Base-by-base conservation (phyloP, 257 asterid genomes). In the Solanum verrucosum region DNA sequence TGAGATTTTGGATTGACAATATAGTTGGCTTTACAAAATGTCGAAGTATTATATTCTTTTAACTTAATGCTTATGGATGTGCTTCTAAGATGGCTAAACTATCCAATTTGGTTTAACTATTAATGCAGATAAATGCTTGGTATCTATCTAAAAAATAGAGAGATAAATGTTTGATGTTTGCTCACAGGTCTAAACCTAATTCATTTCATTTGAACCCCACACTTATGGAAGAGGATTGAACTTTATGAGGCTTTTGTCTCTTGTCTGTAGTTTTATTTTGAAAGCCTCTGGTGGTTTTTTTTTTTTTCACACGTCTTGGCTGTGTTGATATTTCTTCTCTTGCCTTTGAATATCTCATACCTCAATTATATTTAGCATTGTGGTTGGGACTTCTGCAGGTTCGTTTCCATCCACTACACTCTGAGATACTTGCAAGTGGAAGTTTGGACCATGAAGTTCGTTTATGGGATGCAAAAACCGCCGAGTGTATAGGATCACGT, bases 381-480 rank as follows among this genome's bases (percentile, higher is more conserved):
- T 77, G 74, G 29, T 82, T 87, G 89, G 89, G 89, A 82, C 90
- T 87, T 87, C 82, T 93, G 89, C 94, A 96, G 99, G 99, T 96
- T 88, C 93, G 99, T 91, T 96, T 96, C 93, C 99, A 96, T 87
- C 99, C 99, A 13, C 94, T 96, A 60, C 88, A 91, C 87, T 94
- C 96, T 29, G 98, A 96, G 59, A 91, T 96, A 88, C 93, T 96
- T 71, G 99, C 99, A 87, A 96, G 99, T 90, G 99, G 99, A 91
- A 96, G 99, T 90, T 95, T 96, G 91, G 99, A 96, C 91, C 95
- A 96, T 91, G 99, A 96, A 94, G 99, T 96, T 92, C 97, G 98
- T 81, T 87, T 96, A 38, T 96, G 99, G 99, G 95, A 96, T 91
- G 94, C 98, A 84, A 95, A 90, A 87, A 93, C 93, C 38, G 98